These are phyloP conservation scores for Eruca vesicaria DNA, from an alignment of 441 rosid species.

Conservation along the genomic window DNA sequence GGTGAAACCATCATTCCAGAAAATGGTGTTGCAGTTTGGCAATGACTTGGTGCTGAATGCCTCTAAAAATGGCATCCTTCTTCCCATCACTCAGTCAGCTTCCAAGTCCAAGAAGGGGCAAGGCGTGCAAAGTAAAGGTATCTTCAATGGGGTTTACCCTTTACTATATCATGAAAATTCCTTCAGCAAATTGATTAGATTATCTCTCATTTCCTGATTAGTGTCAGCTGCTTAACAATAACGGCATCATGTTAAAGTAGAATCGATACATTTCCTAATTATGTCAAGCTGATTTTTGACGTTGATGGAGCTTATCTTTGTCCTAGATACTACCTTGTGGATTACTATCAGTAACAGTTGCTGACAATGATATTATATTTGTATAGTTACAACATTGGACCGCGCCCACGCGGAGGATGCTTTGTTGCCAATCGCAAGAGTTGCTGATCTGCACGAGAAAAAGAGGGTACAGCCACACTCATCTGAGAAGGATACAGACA, in stretches of 20 bases:
- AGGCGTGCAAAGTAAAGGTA: slow-evolving; percentile 58
- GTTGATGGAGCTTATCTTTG: slow-evolving; percentile 1
- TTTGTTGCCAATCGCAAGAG: slow-evolving; percentile 61
- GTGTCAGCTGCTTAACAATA: not conserved
- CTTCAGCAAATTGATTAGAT: not conserved
- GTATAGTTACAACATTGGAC: slow-evolving; percentile 80
- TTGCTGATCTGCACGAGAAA: slow-evolving; percentile 48
- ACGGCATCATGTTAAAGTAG: not conserved
- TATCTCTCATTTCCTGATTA: not conserved
- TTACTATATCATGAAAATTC: slow-evolving; percentile 9
- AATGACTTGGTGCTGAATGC: slow-evolving; percentile 52
- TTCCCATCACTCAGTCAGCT: slow-evolving; percentile 53
- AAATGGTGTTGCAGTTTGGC: slow-evolving; percentile 69
- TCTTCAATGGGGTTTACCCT: slow-evolving; percentile 10
- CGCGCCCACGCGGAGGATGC: slow-evolving; percentile 90
- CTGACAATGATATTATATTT: slow-evolving; percentile 41
- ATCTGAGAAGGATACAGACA: slow-evolving; percentile 44
- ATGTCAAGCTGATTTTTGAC: not conserved
- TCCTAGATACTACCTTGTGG: not conserved
- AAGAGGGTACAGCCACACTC: slow-evolving; percentile 37
- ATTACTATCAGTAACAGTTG: not conserved
- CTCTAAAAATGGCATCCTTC: slow-evolving; percentile 75
- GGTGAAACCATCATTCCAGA: slow-evolving; percentile 84
- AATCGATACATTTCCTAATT: not conserved
- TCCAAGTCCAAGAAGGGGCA: slow-evolving; percentile 52